Evolutionary conservation across 768 basidiomycete species (phyloP), one percentile per base, ranked within the genome.

Genomic region (Collybiopsis luxurians): DNA sequence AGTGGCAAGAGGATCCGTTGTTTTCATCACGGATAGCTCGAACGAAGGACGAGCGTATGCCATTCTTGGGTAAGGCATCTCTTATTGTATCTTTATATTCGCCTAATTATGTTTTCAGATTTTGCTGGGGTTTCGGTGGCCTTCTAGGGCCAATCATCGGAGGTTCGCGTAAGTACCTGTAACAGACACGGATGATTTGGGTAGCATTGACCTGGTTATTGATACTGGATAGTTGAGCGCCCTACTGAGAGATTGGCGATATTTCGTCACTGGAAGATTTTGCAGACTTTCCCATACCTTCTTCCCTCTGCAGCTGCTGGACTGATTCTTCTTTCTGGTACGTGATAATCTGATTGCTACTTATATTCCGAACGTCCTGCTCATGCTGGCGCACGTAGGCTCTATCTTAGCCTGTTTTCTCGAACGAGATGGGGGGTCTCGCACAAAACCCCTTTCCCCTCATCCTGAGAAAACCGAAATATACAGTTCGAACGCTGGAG

Each of bases 71-170:
- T 89, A 61, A 61, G 72, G 12, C 61, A 4, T 30, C 15, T 11
- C 46, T 17, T 24, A 19, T 15, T 9, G 31, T 15, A 5, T 36
- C 17, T 12, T 19, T 12, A 15, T n/a, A 34, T 4, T 30, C 5
- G 17, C 24, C 17, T 24, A 13, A 26, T 40, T 43, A 43, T 27
- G 5, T 57, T 48, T 55, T 23, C 57, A 92, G 90, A 6, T 97
- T 96, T 70, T 92, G 86, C 62, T 97, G 96, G 97, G 95, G 95
- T 56, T 83, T 98, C 61, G 97, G 96, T 58, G 97, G 95, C 81
- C 92, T 95, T 17, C 82, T 87, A 43, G 93, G 93, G 34, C 89
- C 90, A 42, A 88, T 95, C 49, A 80, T 95, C 23, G 94, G 92
- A 60, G 91, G 91, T 62, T 73, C 85, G 62, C 87, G 92, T 92